phyloP scores from a whole-genome alignment of 202 grass and related monocot species.

The Zoysia matrella region DNA sequence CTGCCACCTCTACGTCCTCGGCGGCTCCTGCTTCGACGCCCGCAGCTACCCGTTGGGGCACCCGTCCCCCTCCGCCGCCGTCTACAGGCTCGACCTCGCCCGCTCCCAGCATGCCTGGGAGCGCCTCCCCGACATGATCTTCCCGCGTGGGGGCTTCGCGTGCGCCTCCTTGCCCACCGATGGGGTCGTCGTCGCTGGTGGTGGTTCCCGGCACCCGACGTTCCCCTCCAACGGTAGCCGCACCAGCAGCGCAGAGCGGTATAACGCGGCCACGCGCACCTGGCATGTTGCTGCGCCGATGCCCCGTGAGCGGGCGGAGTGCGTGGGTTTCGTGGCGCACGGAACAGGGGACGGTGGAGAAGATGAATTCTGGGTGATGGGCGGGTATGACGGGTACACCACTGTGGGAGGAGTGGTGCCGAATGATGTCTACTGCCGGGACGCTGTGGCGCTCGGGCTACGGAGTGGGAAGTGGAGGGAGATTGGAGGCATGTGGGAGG shows the following conservation, averaged over 20 bases:
- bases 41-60: constrained; percentile 73
- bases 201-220: constrained; percentile 75
- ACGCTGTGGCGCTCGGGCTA: constrained; percentile 73
- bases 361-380: constrained; percentile 97
- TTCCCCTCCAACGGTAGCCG: constrained; percentile 75
- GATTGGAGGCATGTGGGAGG: constrained; percentile 79
- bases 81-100: constrained; percentile 65
- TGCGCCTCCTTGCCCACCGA: constrained; percentile 44
- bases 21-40: constrained; percentile 85
- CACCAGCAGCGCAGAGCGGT: constrained; percentile 70
- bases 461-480: constrained; percentile 76
- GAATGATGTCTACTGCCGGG: constrained; percentile 66
- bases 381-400: constrained; percentile 72
- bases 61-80: constrained; percentile 61
- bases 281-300: constrained; percentile 60
- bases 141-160: constrained; percentile 82
- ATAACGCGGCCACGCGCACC: constrained; percentile 40
- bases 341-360: constrained; percentile 48
- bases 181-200: constrained; percentile 71
- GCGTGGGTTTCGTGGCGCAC: constrained; percentile 62
- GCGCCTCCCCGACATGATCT: constrained; percentile 68
- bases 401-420: constrained; percentile 79
- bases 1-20: constrained; percentile 72
- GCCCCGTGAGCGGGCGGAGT: constrained; percentile 73
- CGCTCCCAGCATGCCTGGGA: constrained; percentile 56